Evolutionary conservation across 2,329 filamentous ascomycete species (phyloP).

Genomic region (Phymatotrichopsis omnivora): DNA sequence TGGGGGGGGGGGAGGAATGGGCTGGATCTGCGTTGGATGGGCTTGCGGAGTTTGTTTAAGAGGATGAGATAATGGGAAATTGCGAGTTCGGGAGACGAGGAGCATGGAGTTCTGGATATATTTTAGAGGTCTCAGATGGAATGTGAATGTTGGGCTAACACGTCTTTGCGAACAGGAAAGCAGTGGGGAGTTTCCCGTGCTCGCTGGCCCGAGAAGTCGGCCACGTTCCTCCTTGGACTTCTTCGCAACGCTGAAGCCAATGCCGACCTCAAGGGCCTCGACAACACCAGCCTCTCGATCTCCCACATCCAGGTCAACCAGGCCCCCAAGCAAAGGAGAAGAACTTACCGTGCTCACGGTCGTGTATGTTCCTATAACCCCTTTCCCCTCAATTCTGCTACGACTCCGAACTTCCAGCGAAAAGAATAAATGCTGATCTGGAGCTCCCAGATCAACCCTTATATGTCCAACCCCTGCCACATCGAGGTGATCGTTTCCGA

Average conservation of each 20-base stretch:
- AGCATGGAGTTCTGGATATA: background rate
- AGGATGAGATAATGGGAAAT: too few species aligned
- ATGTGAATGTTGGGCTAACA: conserved; percentile 2
- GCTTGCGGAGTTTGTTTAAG: too few species aligned
- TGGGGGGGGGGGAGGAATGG: background rate
- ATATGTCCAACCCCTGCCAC: conserved; percentile 99
- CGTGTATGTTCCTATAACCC: conserved; percentile 60
- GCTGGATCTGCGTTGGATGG: too few species aligned
- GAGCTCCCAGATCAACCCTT: conserved; percentile 84
- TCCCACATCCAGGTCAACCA: conserved; percentile 99
- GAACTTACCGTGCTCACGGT: conserved; percentile 99
- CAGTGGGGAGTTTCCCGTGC: conserved; percentile 96
- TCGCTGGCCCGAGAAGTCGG: conserved; percentile 98
- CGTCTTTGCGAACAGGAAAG: conserved; percentile 58
- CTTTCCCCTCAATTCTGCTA: background rate
- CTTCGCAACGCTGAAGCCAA: conserved; percentile 97
- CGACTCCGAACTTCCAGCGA: too few species aligned
- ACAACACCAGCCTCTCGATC: conserved; percentile 93
- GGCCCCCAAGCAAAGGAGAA: conserved; percentile 96
- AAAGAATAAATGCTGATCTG: conserved; percentile 31
- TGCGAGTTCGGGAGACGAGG: background rate
- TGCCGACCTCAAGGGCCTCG: conserved; percentile 91
- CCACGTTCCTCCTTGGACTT: conserved; percentile 92
- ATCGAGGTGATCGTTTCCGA: conserved; percentile 99
- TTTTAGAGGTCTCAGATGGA: background rate